phyloP scores from a whole-genome alignment of 2,329 filamentous ascomycete species.

The Fusarium sp. region DNA sequence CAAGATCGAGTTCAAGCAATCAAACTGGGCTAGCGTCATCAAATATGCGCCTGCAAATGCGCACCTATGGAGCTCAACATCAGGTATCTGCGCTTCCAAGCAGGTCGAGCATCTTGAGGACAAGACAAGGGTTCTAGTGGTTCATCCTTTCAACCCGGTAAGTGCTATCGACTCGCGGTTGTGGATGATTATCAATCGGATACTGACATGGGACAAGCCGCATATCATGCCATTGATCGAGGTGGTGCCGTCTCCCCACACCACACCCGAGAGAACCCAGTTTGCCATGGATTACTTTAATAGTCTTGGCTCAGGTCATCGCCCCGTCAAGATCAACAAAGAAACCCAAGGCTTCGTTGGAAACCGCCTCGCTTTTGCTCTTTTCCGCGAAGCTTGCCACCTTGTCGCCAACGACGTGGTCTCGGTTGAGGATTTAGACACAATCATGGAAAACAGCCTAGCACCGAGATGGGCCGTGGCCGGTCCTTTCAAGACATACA shows the following conservation, averaged over 20 bases:
- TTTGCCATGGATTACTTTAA: constrained; percentile 32
- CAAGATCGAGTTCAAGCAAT: constrained; percentile 32
- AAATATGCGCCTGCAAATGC: not conserved
- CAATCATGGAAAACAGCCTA: constrained; percentile 41
- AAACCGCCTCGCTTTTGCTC: constrained; percentile 28
- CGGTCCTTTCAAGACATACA: constrained; percentile 39
- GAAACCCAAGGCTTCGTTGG: constrained; percentile 33
- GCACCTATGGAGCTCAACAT: constrained; percentile 34
- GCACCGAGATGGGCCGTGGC: constrained; percentile 38
- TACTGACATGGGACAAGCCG: not conserved
- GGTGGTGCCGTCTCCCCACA: constrained; percentile 27
- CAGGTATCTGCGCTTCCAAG: constrained; percentile 27
- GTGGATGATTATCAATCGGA: accelerated
- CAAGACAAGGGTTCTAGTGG: constrained; percentile 21
- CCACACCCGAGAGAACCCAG: not conserved
- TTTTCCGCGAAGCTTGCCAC: constrained; percentile 32
- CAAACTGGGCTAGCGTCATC: constrained; percentile 21
- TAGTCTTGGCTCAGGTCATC: constrained; percentile 22
- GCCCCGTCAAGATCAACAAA: constrained; percentile 32
- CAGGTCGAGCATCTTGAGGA: constrained; percentile 27
- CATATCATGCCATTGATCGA: constrained; percentile 39
- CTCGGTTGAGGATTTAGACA: constrained; percentile 46
- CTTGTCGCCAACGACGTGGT: constrained; percentile 22
- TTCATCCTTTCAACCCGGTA: constrained; percentile 36
- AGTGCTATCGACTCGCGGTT: not conserved